Evolutionary conservation across 257 asterid genomes (phyloP).

Genomic region (Nicotiana tabacum): DNA sequence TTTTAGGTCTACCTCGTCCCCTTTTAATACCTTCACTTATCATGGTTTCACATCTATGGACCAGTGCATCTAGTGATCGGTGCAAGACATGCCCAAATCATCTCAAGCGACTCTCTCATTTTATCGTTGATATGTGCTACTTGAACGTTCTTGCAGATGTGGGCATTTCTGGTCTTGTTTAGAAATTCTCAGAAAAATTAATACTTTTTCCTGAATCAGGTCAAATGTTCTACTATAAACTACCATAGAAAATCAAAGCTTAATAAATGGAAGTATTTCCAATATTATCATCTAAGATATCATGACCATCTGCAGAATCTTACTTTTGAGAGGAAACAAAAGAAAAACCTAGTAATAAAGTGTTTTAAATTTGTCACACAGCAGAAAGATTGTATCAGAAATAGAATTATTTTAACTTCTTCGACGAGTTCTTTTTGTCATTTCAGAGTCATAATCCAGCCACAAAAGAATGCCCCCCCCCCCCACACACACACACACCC

Average conservation of each 20-base stretch:
- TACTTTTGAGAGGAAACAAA: background rate
- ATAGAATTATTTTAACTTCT: background rate
- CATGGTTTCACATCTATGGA: too few species aligned
- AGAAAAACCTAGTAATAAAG: background rate
- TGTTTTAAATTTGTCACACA: background rate
- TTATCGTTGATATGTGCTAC: too few species aligned
- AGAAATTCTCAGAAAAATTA: background rate
- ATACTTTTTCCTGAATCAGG: background rate
- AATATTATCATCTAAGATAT: background rate
- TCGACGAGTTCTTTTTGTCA: background rate
- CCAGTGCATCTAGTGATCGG: too few species aligned
- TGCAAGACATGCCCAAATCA: too few species aligned
- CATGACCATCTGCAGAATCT: background rate
- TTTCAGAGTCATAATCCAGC: background rate
- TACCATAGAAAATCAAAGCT: background rate
- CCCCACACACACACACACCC: background rate
- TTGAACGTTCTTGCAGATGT: too few species aligned
- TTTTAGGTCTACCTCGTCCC: too few species aligned
- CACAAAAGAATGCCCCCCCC: background rate
- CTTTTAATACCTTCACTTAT: too few species aligned
- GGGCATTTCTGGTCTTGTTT: too few species aligned
- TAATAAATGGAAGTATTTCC: background rate
- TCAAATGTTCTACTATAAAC: constrained; percentile 4
- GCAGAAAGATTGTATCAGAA: background rate
- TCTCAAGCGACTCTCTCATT: too few species aligned